Percentiles rank a stretch among this genome's conserved stretches.
Evolutionary conservation across 2,329 filamentous ascomycete genomes (phyloP).

Genomic region (Exophiala phaeomuriformis): DNA sequence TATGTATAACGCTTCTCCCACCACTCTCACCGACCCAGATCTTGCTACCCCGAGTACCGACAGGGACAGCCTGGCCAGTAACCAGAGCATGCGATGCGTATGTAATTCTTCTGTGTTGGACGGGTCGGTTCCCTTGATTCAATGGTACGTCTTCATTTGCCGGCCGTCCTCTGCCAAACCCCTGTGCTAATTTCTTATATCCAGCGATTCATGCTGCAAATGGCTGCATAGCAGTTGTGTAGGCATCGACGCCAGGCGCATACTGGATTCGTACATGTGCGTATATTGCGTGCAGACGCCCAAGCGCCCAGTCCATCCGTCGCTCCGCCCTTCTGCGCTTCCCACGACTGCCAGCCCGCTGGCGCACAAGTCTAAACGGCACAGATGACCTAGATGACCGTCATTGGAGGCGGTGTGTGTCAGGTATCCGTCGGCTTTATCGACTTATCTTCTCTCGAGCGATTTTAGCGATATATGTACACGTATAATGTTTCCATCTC

Average conservation of each 20-base stretch:
- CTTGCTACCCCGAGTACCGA: constrained; percentile 48
- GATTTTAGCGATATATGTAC: background rate
- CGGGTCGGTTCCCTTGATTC: constrained; percentile 52
- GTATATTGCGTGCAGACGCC: constrained; percentile 44
- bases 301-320: constrained; percentile 31
- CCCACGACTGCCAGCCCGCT: constrained; percentile 22
- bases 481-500: background rate
- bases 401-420: background rate
- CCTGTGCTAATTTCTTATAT: constrained; percentile 2
- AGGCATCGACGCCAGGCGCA: constrained; percentile 44
- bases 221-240: constrained; percentile 56
- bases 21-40: constrained; percentile 45
- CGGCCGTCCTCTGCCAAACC: background rate
- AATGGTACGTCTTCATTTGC: constrained; percentile 40
- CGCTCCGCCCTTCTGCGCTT: constrained; percentile 16
- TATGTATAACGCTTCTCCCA: constrained; percentile 43
- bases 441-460: background rate
- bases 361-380: constrained; percentile 25
- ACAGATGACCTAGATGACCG: constrained; percentile 1
- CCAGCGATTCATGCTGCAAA: constrained; percentile 54
- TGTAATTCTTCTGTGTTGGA: constrained; percentile 47
- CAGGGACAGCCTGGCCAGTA: constrained; percentile 45
- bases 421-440: background rate
- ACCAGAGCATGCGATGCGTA: constrained; percentile 49
- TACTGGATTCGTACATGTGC: constrained; percentile 46